These are phyloP conservation scores for Schrenkiella parvula DNA, from an alignment of 345 rosid species.

Conservation along the genomic window DNA sequence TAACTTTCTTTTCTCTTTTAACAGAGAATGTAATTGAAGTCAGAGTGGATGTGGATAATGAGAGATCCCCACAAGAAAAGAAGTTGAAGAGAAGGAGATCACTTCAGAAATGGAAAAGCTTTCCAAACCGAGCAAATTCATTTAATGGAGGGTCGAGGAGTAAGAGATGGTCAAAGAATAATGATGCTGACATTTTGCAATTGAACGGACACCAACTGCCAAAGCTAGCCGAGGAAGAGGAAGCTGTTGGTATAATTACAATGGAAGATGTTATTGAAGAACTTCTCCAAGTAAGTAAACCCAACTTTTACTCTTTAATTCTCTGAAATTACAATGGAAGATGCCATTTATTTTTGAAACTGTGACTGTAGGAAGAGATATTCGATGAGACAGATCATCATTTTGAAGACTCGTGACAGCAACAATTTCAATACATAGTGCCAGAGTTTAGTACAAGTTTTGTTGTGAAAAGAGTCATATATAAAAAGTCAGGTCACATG, in stretches of 20 bases:
- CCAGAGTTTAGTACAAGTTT: not conserved
- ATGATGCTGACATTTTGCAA: slow-evolving; percentile 56
- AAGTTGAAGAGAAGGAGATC: slow-evolving; percentile 47
- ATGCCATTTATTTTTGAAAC: not conserved
- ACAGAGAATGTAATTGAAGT: slow-evolving; percentile 49
- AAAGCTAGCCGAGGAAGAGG: slow-evolving; percentile 64
- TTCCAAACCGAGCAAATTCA: slow-evolving; percentile 44
- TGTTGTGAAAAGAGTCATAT: not conserved
- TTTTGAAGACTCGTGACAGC: slow-evolving; percentile 48
- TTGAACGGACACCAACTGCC: slow-evolving; percentile 54
- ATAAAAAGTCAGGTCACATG: not conserved
- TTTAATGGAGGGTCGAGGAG: slow-evolving; percentile 44
- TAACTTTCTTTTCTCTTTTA: not conserved
- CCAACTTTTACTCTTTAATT: not conserved
- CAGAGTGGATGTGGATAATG: slow-evolving; percentile 51
- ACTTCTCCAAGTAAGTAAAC: slow-evolving; percentile 59
- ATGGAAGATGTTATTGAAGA: slow-evolving; percentile 98
- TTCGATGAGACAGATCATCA: slow-evolving; percentile 90
- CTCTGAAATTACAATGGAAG: no score
- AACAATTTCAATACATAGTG: not conserved
- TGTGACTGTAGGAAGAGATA: slow-evolving; percentile 67
- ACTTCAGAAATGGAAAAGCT: slow-evolving; percentile 71
- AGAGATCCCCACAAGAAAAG: slow-evolving; percentile 37
- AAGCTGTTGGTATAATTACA: slow-evolving; percentile 77
- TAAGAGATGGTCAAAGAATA: slow-evolving; percentile 68